Evolutionary conservation across 2,329 filamentous ascomycete species (phyloP), one percentile per base, ranked within the genome.

Genomic region (Cadophora luteo-olivacea): DNA sequence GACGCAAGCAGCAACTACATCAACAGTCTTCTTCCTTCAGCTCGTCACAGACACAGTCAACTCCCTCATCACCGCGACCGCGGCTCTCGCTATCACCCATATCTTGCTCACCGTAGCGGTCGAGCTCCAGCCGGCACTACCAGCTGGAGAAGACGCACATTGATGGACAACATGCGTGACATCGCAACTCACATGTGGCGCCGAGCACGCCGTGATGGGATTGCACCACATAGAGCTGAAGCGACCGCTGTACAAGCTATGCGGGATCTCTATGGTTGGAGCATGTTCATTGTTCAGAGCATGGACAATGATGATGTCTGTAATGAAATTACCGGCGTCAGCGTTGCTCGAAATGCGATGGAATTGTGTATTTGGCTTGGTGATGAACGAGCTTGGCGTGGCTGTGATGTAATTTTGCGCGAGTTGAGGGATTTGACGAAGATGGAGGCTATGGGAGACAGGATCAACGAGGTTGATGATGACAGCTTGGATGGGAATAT

Each of bases 131-230:
- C 19, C 24, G n/a, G 19, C 12, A 36, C n/a, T 24, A 32, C 19
- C 25, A 7, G 29, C 22, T 22, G 19, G 14, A 49, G 52, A 38
- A 7, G 41, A 58, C 14, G 57, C 12, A 72, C 66, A 2, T 64
- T 74, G 9, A 75, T 75, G 72, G 74, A 74, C 54, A 73, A 74
- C 38, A 72, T 75, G 36, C 68, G 69, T 12, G 25, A 22, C 6
- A 73, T 75, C 45, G 66, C 65, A 38, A 74, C 69, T 3, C 49
- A 69, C n/a, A 38, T 73, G 4, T 75, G 74, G 74, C 65, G 68
- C n/a, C 72, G 70, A 48, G 73, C 74, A 19, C 65, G 72, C 8
- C 55, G 61, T 7, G 69, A 74, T 61, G 63, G 33, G 4, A 70
- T 74, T 62, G 72, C 70, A 11, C 72, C 72, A 12, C 72, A 71